Percentiles rank a stretch among this genome's conserved stretches.
Evolutionary conservation across 257 asterid species (phyloP).

Genomic region (Nicotiana knightiana): DNA sequence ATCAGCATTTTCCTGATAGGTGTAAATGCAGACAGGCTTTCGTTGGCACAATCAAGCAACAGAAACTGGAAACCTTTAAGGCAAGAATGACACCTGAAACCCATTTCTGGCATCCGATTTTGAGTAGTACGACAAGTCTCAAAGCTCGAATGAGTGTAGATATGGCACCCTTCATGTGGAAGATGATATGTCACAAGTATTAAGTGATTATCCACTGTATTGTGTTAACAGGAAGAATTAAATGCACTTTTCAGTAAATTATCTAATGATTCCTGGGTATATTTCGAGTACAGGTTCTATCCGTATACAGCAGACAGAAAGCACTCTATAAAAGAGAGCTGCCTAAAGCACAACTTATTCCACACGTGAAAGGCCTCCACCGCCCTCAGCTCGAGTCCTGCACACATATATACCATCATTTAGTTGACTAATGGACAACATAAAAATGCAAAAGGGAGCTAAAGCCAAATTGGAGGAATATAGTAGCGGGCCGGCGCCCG

Average conservation of each 20-base stretch:
- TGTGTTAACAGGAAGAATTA: not conserved
- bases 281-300: not conserved
- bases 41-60: not conserved
- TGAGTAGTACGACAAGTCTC: not conserved
- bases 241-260: not conserved
- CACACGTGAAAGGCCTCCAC: conserved; percentile 77
- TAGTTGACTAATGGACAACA: not conserved
- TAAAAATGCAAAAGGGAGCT: not conserved
- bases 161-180: not conserved
- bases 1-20: not conserved
- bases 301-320: not conserved
- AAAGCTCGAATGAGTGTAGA: not conserved
- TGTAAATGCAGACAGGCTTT: not conserved
- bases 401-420: conserved; percentile 12
- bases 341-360: conserved; percentile 22
- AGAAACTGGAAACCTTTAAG: not conserved
- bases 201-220: not conserved
- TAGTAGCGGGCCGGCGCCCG: too few species aligned
- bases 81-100: not conserved
- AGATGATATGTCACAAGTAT: not conserved
- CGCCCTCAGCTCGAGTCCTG: conserved; percentile 77
- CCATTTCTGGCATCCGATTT: not conserved
- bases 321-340: not conserved
- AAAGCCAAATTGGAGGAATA: not conserved
- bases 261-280: not conserved